Evolutionary conservation across 352 stramenopile genomes (phyloP).

Genomic region (Globisporangium okanoganense): DNA sequence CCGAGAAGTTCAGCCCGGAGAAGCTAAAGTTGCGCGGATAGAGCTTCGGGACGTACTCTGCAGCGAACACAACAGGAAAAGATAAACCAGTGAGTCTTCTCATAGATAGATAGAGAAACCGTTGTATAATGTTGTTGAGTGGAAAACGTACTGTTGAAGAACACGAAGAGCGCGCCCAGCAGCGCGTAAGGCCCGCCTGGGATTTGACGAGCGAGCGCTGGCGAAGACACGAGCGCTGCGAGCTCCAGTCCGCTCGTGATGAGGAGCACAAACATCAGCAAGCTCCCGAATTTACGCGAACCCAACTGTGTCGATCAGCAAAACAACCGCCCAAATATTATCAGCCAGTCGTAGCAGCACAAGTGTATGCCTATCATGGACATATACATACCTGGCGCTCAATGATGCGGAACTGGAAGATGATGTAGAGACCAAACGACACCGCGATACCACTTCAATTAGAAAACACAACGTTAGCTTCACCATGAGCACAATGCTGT

Average conservation of each 20-base stretch:
- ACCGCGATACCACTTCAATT: constrained; percentile 59
- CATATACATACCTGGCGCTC: constrained; percentile 56
- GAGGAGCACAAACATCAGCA: constrained; percentile 60
- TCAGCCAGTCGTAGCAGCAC: background rate
- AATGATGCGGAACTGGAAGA: constrained; percentile 84
- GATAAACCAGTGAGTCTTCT: background rate
- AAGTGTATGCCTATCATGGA: background rate
- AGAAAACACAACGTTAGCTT: background rate
- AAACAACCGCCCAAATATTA: no score
- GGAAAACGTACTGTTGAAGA: constrained; percentile 64
- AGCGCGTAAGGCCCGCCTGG: constrained; percentile 66
- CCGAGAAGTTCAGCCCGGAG: constrained; percentile 73
- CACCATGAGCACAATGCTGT: background rate
- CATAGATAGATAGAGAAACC: background rate
- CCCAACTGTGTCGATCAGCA: constrained; percentile 43
- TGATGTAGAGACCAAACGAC: constrained; percentile 75
- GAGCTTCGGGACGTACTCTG: constrained; percentile 77
- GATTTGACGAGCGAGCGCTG: constrained; percentile 34
- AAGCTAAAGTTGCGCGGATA: constrained; percentile 56
- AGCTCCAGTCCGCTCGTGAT: constrained; percentile 47
- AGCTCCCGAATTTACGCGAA: constrained; percentile 82
- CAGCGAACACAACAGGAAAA: background rate
- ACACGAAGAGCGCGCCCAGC: constrained; percentile 68
- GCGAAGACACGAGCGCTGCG: constrained; percentile 36
- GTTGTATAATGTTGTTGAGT: no score